Conservation (phyloP, 208 protist genomes). For the Tritrichomonas musculus region DNA sequence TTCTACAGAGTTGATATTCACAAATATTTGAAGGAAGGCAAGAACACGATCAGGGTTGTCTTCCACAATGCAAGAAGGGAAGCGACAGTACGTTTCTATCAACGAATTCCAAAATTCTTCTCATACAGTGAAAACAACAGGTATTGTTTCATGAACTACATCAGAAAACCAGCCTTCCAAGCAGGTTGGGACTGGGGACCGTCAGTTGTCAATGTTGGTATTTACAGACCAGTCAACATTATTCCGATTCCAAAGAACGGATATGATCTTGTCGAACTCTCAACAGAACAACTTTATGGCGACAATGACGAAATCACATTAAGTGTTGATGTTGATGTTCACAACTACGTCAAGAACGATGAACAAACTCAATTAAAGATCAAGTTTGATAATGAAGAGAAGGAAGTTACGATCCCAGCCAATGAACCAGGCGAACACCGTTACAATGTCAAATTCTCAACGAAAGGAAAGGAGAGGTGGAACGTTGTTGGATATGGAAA, state of each 20-base stretch:
- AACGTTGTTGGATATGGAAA: neutral
- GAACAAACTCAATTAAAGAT: no score
- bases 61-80: neutral
- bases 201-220: conserved; percentile 1
- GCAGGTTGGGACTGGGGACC: conserved; percentile 43
- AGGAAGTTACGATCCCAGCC: no score
- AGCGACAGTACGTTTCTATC: neutral
- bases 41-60: neutral
- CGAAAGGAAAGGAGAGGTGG: neutral
- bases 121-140: neutral
- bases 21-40: neutral
- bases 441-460: neutral
- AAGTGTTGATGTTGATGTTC: no score
- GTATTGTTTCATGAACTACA: neutral
- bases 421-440: neutral
- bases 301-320: neutral
- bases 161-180: conserved; percentile 26
- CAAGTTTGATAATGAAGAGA: no score
- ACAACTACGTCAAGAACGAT: no score
- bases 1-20: neutral
- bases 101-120: no score
- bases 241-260: neutral
- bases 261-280: neutral
- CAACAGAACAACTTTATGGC: neutral
- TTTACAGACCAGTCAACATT: neutral